These are phyloP conservation scores for Nannizzia gypsea DNA, from an alignment of 2,329 filamentous ascomycete species.

Conservation along the genomic window DNA sequence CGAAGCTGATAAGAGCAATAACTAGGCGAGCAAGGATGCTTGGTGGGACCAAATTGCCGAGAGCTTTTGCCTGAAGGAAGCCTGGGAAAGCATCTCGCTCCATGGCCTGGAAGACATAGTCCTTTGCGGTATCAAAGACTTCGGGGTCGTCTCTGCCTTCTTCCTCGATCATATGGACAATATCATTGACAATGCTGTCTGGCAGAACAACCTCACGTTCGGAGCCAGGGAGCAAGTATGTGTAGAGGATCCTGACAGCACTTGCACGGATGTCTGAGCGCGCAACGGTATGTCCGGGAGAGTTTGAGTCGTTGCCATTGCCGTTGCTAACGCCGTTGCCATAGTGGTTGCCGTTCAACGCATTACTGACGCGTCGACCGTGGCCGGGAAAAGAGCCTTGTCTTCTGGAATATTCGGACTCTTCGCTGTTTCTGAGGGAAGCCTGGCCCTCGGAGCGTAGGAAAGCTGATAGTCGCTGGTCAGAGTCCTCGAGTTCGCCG, in stretches of 20 bases:
- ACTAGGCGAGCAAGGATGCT: slow-evolving; percentile 79
- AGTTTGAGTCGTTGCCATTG: slow-evolving; percentile 58
- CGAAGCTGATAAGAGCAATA: slow-evolving; percentile 72
- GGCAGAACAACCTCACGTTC: slow-evolving; percentile 94
- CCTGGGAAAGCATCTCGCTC: slow-evolving; percentile 98
- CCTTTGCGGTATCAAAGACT: slow-evolving; percentile 93
- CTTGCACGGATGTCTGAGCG: slow-evolving; percentile 82
- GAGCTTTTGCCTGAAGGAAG: slow-evolving; percentile 84
- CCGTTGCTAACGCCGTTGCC: slow-evolving; percentile 28
- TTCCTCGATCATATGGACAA: slow-evolving; percentile 80
- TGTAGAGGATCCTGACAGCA: slow-evolving; percentile 98
- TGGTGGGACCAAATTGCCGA: slow-evolving; percentile 88
- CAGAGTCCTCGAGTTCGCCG: slow-evolving; percentile 62
- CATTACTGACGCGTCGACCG: slow-evolving; percentile 45
- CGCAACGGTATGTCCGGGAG: slow-evolving; percentile 71
- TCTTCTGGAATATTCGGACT: slow-evolving; percentile 34
- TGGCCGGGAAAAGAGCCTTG: slow-evolving; percentile 35
- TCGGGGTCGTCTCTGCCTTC: slow-evolving; percentile 90
- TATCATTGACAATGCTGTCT: slow-evolving; percentile 70
- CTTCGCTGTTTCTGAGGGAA: slow-evolving; percentile 41
- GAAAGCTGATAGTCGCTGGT: slow-evolving; percentile 85
- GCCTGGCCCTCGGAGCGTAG: slow-evolving; percentile 50
- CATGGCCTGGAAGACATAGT: slow-evolving; percentile 99
- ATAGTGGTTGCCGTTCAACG: slow-evolving; percentile 48
- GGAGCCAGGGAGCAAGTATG: slow-evolving; percentile 84